These are phyloP conservation scores for Niveomyces coronatus DNA, from an alignment of 2,329 filamentous ascomycete species.

Conservation along the genomic window DNA sequence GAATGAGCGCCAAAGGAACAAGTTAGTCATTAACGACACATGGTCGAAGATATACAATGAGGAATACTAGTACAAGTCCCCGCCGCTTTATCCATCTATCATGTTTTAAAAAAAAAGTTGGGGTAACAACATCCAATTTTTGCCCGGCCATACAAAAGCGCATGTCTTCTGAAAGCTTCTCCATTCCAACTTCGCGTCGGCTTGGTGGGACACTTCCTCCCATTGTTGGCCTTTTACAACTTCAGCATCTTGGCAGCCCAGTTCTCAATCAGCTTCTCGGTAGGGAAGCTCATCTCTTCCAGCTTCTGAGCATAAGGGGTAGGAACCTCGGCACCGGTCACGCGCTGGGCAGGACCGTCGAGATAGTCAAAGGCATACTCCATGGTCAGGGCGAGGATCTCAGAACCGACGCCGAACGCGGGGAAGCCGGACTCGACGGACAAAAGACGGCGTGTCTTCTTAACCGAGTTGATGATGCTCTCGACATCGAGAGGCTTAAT, in stretches of 20 bases:
- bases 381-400: slow-evolving; percentile 90
- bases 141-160: not conserved
- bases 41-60: slow-evolving; percentile 25
- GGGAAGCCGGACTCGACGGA: slow-evolving; percentile 94
- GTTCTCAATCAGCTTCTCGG: slow-evolving; percentile 74
- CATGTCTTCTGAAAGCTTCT: too few species aligned
- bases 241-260: slow-evolving; percentile 84
- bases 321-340: slow-evolving; percentile 94
- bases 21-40: slow-evolving; percentile 22
- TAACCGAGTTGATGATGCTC: slow-evolving; percentile 90
- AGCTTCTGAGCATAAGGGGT: slow-evolving; percentile 90
- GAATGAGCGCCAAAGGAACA: slow-evolving; percentile 6
- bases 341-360: slow-evolving; percentile 81
- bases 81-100: slow-evolving; percentile 26
- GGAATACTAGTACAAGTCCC: slow-evolving; percentile 33
- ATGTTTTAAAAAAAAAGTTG: slow-evolving; percentile 19
- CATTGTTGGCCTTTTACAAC: too few species aligned
- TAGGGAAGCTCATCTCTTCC: slow-evolving; percentile 93
- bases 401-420: slow-evolving; percentile 82
- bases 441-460: slow-evolving; percentile 93
- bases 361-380: slow-evolving; percentile 99
- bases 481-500: slow-evolving; percentile 95
- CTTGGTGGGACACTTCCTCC: too few species aligned
- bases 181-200: too few species aligned
- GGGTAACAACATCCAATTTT: slow-evolving; percentile 4